Base-by-base conservation (phyloP, 192 early-diverging fungal species). In the Ambispora gerdemannii region DNA sequence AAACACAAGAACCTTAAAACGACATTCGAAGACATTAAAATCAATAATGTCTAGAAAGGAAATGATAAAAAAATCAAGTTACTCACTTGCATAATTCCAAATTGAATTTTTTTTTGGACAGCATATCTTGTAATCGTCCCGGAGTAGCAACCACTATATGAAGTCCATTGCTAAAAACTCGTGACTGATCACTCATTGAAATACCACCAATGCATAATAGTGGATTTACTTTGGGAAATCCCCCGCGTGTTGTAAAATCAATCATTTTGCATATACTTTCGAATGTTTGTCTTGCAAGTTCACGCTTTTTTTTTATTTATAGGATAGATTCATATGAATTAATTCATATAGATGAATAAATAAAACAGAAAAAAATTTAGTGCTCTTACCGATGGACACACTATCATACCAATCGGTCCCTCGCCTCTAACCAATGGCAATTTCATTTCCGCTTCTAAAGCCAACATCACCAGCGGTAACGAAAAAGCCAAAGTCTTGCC, bases 61-160 rank as follows among this genome's bases (percentile, higher is more conserved):
- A 3, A 43, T 19, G 2, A 24, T n/a, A 38, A 15, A 27, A 28
- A 19, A 22, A 34, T 2, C 13, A 27, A 71, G 60, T n/a, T 55
- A 72, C 71, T 51, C 87, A 95, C 72, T 84, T 90, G 84, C 95
- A 97, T 47, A 88, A 69, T 67, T 95, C 89, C 69, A 98, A 72
- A 60, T 93, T 96, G 63, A 98, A 86, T 64, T 89, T 91, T n/a
- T 88, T 86, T 55, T 92, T 92, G 15, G 78, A 79, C 19, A 98
- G 75, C 92, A 98, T 92, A 68, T 95, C 96, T 76, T 94, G 90
- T 59, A 98, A 80, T 60, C 96, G 80, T 33, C 96, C 96, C 13
- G 96, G 96, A 0, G 96, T 98, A 1, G 96, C 96, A 15, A 97
- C 90, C 0, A 97, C 91, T 80, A 98, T 90, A 77, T 98, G 96